These are phyloP conservation scores for Gnetum montanum DNA, from an alignment of 75 land plant species.

Conservation along the genomic window DNA sequence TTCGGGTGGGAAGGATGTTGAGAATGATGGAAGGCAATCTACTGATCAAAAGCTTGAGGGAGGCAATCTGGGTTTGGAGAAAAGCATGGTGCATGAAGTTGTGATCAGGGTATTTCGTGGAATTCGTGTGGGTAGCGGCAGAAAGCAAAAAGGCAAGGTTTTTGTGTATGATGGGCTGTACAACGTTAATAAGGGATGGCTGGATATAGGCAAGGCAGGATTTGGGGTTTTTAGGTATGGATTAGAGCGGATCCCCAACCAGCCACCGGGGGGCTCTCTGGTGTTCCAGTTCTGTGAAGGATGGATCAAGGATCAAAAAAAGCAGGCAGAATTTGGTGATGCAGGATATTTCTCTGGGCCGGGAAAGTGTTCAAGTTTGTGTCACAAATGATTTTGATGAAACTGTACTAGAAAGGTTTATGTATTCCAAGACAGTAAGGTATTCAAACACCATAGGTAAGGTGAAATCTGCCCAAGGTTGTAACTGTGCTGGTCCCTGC, in stretches of 20 bases:
- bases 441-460: constrained; percentile 4
- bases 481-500: constrained; percentile 7
- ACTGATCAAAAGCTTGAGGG: constrained; percentile 71
- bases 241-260: constrained; percentile 26
- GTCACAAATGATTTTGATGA: constrained; percentile 25
- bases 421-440: constrained; percentile 15
- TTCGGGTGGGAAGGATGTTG: constrained; percentile 39
- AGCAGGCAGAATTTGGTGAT: constrained; percentile 11
- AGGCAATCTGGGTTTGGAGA: constrained; percentile 71
- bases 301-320: constrained; percentile 36
- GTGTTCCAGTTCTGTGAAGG: constrained; percentile 31
- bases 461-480: constrained; percentile 4
- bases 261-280: constrained; percentile 30
- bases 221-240: constrained; percentile 32
- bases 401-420: constrained; percentile 10
- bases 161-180: constrained; percentile 82
- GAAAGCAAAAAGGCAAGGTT: constrained; percentile 25
- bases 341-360: constrained; percentile 21
- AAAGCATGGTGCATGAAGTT: constrained; percentile 33
- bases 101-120: constrained; percentile 59
- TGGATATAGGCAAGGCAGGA: constrained; percentile 50
- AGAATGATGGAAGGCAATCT: constrained; percentile 10
- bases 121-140: constrained; percentile 17
- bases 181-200: constrained; percentile 42
- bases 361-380: constrained; percentile 21